phyloP scores from a whole-genome alignment of 805 yeast genomes.

The Pichia rugopelliculosa region DNA sequence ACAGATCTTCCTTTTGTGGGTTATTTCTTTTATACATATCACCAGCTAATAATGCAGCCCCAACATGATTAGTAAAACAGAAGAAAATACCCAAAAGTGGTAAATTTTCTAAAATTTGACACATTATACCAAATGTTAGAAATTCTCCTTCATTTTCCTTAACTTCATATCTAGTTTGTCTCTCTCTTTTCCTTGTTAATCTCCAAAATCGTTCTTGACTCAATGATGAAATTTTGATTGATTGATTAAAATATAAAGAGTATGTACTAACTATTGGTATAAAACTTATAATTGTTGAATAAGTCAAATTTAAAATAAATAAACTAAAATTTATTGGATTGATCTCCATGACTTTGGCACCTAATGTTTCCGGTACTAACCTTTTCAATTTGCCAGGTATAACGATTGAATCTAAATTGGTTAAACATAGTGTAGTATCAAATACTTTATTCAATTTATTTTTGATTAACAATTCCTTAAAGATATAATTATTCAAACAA shows the following conservation, averaged over 20 bases:
- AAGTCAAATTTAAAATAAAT: not conserved
- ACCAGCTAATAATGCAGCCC: constrained; percentile 57
- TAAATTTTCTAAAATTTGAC: constrained; percentile 43
- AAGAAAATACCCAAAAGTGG: constrained; percentile 41
- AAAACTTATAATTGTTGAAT: constrained; percentile 14
- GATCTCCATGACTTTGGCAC: constrained; percentile 15
- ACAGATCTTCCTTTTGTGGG: too few relatives aligned
- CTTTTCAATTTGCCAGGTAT: constrained; percentile 29
- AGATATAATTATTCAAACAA: constrained; percentile 18
- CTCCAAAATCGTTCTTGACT: constrained; percentile 19
- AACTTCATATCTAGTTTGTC: constrained; percentile 21
- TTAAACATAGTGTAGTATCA: constrained; percentile 23
- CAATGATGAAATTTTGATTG: constrained; percentile 13
- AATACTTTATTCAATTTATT: constrained; percentile 21
- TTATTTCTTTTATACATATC: constrained; percentile 12
- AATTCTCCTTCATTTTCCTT: constrained; percentile 33
- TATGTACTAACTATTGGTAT: constrained; percentile 24
- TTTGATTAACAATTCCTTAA: constrained; percentile 20
- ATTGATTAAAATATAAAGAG: constrained; percentile 14
- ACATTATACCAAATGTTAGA: constrained; percentile 44
- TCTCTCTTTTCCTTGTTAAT: constrained; percentile 19
- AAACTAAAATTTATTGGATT: constrained; percentile 7
- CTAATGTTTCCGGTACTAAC: constrained; percentile 22
- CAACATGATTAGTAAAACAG: constrained; percentile 52
- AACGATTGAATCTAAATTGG: constrained; percentile 24